Base-by-base conservation (phyloP, 2,329 filamentous ascomycete genomes). In the Dendryphion nanum region DNA sequence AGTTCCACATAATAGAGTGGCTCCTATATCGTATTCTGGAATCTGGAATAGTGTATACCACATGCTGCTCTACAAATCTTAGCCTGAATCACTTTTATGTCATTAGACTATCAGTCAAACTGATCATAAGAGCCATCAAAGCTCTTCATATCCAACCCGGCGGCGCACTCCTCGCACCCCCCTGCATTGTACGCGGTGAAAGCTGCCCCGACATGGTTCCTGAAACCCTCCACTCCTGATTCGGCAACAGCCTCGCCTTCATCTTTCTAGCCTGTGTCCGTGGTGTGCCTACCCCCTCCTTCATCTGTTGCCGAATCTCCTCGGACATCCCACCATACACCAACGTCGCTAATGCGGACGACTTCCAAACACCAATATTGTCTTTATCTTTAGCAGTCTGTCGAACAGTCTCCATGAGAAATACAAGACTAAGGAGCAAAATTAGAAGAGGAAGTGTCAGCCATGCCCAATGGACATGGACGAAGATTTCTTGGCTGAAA, bases 401-500 rank as follows among this genome's bases (percentile, higher is more conserved):
- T n/a, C 50, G 20, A 16, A 59, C 52, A 1, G 52, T 53, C 14
- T 40, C 40, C 6, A 51, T 12, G 16, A 59, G 18, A 31, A 54
- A 59, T 3, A 51, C 15, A 7, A 54, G 37, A 5, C 44, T 47
- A 2, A 57, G 17, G 2, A 33, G 17, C 4, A 53, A 32, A 2
- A 59, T 29, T 2, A 35, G 37, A 20, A 49, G 37, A 24, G 56
- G 56, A 14, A 58, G 48, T 1, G 44, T 18, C 15, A 59, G 40
- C 56, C 56, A 59, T 20, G 13, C 40, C 54, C 53, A 59, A 17
- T 48, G 42, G 2, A 59, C 56, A 6, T 50, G 37, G 1, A 59
- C 47, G 30, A 47, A 45, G 2, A 41, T 54, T 17, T 50, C 42
- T 7, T 33, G 37, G 17, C 42, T 38, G 33, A 40, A 49, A 2